A percentile compares a stretch with the other conserved stretches of the same genome.
Conservation (phyloP, 2,329 filamentous ascomycete genomes). For the Aspergillus tanneri region DNA sequence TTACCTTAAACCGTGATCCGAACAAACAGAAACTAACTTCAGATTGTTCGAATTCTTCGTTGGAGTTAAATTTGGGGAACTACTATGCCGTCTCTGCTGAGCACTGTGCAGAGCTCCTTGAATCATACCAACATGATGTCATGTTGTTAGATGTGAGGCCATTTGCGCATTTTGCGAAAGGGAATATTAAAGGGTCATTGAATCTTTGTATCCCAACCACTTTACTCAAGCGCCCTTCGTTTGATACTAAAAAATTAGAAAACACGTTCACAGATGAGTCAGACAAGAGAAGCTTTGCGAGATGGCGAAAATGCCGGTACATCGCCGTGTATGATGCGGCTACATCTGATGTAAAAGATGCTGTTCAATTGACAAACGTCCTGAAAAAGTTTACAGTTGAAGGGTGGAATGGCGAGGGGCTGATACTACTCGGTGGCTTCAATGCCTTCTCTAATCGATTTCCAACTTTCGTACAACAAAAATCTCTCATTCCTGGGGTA, state of each 20-base stretch:
- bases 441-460: constrained; percentile 67
- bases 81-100: constrained; percentile 51
- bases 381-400: constrained; percentile 89
- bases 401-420: constrained; percentile 71
- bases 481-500: constrained; percentile 30
- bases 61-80: constrained; percentile 34
- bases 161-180: constrained; percentile 73
- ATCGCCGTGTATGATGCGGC: constrained; percentile 86
- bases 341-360: constrained; percentile 77
- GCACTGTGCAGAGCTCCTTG: constrained; percentile 58
- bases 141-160: constrained; percentile 84
- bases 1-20: constrained; percentile 17
- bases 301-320: constrained; percentile 70
- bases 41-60: constrained; percentile 1
- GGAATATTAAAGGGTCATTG: constrained; percentile 74
- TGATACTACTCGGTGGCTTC: constrained; percentile 81
- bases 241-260: constrained; percentile 81
- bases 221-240: constrained; percentile 83
- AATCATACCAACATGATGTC: constrained; percentile 52
- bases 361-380: constrained; percentile 76
- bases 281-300: constrained; percentile 70
- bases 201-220: constrained; percentile 96
- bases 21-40: constrained; percentile 1
- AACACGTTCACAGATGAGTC: constrained; percentile 76
- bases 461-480: constrained; percentile 48